Evolutionary conservation across 345 rosid genomes (phyloP).

Genomic region (Gossypium stocksii): DNA sequence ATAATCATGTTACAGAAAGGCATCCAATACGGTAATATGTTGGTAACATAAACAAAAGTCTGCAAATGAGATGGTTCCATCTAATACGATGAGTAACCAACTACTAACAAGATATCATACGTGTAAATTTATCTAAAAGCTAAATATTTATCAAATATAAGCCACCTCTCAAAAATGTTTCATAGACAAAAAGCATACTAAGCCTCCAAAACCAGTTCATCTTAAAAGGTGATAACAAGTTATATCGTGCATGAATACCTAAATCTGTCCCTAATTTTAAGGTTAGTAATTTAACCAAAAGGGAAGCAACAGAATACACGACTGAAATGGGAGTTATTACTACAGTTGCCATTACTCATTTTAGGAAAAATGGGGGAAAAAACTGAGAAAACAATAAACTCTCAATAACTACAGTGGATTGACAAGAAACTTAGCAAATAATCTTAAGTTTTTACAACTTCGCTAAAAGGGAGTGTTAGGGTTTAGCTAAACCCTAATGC

Average conservation of each 20-base stretch:
- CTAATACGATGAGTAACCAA: background rate
- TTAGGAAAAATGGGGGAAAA: background rate
- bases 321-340: background rate
- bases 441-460: background rate
- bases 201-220: background rate
- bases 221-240: background rate
- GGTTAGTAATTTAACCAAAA: background rate
- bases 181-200: background rate
- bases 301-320: background rate
- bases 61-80: background rate
- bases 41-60: background rate
- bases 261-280: background rate
- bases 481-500: slow-evolving; percentile 30
- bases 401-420: background rate
- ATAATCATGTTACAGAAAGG: background rate
- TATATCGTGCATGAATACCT: background rate
- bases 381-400: background rate
- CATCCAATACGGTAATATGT: background rate
- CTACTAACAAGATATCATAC: background rate
- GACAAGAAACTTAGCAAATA: background rate
- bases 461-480: background rate
- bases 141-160: background rate
- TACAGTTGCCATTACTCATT: background rate
- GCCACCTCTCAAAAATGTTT: background rate
- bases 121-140: background rate